These are phyloP conservation scores for Fusarium succisae DNA, from an alignment of 2,329 filamentous ascomycete species.

Conservation along the genomic window DNA sequence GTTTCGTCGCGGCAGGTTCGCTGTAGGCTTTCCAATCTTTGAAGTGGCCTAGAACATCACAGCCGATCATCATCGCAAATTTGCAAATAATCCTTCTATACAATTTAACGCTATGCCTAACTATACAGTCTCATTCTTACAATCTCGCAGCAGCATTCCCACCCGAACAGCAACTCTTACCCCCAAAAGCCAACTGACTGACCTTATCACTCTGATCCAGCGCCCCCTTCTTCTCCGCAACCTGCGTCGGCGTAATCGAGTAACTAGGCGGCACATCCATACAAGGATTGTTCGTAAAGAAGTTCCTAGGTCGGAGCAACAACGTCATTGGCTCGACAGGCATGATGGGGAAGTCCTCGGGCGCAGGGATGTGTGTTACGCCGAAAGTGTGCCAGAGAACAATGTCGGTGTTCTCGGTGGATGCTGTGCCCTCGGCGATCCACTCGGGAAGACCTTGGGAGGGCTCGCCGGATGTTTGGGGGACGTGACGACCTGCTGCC, in stretches of 20 bases:
- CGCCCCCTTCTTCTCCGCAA: slow-evolving; percentile 34
- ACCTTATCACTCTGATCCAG: slow-evolving; percentile 34
- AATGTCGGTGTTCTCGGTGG: slow-evolving; percentile 82
- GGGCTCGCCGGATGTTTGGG: slow-evolving; percentile 84
- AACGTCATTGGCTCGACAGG: slow-evolving; percentile 86
- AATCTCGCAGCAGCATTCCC: slow-evolving; percentile 26
- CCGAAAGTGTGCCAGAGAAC: slow-evolving; percentile 97
- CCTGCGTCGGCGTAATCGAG: slow-evolving; percentile 44
- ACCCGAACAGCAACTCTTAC: slow-evolving; percentile 28
- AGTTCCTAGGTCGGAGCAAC: slow-evolving; percentile 80
- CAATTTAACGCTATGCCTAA: slow-evolving; percentile 12
- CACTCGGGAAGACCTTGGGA: slow-evolving; percentile 77
- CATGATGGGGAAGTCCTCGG: slow-evolving; percentile 95
- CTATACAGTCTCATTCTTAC: neutral
- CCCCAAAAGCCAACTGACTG: slow-evolving; percentile 41
- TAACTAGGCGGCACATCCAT: slow-evolving; percentile 77
- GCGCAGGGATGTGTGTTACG: slow-evolving; percentile 86
- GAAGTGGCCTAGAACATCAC: too few relatives aligned
- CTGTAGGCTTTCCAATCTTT: neutral
- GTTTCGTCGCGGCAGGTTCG: neutral
- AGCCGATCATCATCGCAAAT: accelerated
- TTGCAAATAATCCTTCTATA: neutral
- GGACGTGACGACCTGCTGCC: slow-evolving; percentile 86
- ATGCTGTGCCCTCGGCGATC: slow-evolving; percentile 75
- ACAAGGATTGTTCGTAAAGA: slow-evolving; percentile 82